Base-by-base conservation (phyloP, 2,329 filamentous ascomycete genomes). In the Diaporthe sp. region DNA sequence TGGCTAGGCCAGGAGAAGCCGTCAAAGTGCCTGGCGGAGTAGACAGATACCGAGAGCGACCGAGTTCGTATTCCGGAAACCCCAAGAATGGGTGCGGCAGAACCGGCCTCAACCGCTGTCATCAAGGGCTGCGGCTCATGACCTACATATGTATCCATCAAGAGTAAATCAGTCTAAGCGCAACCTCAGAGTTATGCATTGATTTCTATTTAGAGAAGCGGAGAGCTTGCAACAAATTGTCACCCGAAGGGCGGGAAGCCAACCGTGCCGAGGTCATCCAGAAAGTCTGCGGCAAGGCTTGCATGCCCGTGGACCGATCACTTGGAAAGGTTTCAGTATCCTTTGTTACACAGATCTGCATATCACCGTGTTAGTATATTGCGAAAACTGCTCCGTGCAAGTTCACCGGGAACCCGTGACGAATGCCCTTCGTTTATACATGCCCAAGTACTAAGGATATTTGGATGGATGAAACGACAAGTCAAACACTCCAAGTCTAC, bases 261-360 rank as follows among this genome's bases (percentile, higher is more conserved):
- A 61, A 4, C 6, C 22, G 3, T 17, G 12, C 12, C 61, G 13
- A 28, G 17, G 20, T n/a, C 42, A 22, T 47, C 9, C 3, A 44
- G 44, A 60, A 15, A 13, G 6, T 12, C 5, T 5, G n/a, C 15
- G 39, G 15, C 39, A 20, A 31, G 39, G 15, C 15, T 22, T 20
- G 25, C 39, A 9, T 22, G 37, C 37, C 37, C 37, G 17, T 15
- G 57, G 9, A 42, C 25, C 34, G 15, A 9, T 8, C 22, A 25
- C 13, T 12, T 13, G 28, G 8, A 39, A 28, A 25, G 8, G 17
- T 25, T 25, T 6, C 12, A 39, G 13, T 15, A n/a, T 49, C 61
- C 61, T 4, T 15, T 65, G 61, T 25, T 65, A 49, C 42, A 65
- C 61, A 49, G 17, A 65, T 49, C 42, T 49, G 15, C 60, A 47